Conservation (phyloP, 352 stramenopile species). For the Globisporangium yorkense region DNA sequence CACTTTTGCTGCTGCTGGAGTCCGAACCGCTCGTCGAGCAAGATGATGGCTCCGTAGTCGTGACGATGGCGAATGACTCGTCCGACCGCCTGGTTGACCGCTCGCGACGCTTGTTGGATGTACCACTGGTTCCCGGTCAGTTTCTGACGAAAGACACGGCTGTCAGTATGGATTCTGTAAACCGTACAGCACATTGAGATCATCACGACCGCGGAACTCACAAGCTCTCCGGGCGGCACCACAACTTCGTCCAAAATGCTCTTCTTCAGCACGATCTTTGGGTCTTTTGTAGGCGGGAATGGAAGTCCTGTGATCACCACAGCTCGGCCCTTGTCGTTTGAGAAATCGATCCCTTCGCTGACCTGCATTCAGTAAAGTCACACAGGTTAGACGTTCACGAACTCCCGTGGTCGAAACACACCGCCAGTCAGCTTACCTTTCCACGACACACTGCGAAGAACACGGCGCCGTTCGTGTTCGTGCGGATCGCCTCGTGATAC, state of each 20-base stretch:
- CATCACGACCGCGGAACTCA: conserved; percentile 12
- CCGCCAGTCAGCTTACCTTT: conserved; percentile 62
- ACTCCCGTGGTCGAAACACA: not conserved
- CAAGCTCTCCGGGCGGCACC: conserved; percentile 53
- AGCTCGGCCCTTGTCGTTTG: conserved; percentile 94
- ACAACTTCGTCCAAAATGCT: conserved; percentile 90
- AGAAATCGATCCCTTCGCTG: conserved; percentile 98
- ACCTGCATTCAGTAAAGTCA: conserved; percentile 49
- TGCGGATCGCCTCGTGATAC: conserved; percentile 69
- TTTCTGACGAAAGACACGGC: conserved; percentile 38
- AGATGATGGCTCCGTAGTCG: conserved; percentile 97
- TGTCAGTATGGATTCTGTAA: not conserved
- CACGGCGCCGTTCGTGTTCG: conserved; percentile 84
- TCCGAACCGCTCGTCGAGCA: conserved; percentile 96
- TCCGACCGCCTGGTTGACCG: conserved; percentile 99
- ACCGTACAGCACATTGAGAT: not conserved
- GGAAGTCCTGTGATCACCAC: conserved; percentile 99
- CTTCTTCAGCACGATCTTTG: conserved; percentile 97
- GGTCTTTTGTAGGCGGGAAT: conserved; percentile 96
- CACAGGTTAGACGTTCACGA: not conserved
- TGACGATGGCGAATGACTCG: conserved; percentile 97
- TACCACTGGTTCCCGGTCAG: conserved; percentile 97
- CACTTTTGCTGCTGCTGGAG: conserved; percentile 87
- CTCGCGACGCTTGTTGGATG: conserved; percentile 95
- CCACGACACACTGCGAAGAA: conserved; percentile 98